Evolutionary conservation across 768 basidiomycete genomes (phyloP).

Genomic region (Amanita fuliginea): DNA sequence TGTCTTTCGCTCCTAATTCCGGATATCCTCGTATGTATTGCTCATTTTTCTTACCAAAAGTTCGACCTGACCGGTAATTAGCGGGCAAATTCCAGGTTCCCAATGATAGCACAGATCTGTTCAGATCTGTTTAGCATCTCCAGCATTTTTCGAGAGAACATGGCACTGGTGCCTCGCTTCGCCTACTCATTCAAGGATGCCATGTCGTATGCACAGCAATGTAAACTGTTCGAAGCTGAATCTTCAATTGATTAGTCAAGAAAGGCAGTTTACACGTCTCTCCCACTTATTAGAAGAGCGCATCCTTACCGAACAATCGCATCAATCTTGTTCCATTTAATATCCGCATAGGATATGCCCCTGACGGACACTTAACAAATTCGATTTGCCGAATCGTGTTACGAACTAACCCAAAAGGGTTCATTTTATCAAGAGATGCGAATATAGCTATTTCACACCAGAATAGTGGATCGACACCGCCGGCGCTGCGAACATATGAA

Average conservation of each 20-base stretch:
- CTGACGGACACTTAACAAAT: constrained; percentile 2
- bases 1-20: too few species aligned
- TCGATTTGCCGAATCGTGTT: background rate
- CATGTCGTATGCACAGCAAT: too few species aligned
- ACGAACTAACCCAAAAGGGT: background rate
- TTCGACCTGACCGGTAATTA: background rate
- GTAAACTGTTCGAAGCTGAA: too few species aligned
- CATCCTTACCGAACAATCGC: background rate
- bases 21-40: too few species aligned
- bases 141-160: background rate
- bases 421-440: background rate
- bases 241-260: background rate
- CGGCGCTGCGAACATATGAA: background rate
- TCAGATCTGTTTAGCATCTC: background rate
- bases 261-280: background rate
- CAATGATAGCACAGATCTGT: background rate
- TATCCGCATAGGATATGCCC: constrained; percentile 3
- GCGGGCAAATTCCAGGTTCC: background rate
- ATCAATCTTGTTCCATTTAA: constrained; percentile 7
- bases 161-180: background rate
- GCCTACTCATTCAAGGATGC: background rate
- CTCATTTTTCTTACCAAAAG: background rate
- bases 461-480: background rate
- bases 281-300: background rate
- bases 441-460: constrained; percentile 3